These are phyloP conservation scores for Biscutella laevigata DNA, from an alignment of 441 rosid genomes.

Conservation along the genomic window DNA sequence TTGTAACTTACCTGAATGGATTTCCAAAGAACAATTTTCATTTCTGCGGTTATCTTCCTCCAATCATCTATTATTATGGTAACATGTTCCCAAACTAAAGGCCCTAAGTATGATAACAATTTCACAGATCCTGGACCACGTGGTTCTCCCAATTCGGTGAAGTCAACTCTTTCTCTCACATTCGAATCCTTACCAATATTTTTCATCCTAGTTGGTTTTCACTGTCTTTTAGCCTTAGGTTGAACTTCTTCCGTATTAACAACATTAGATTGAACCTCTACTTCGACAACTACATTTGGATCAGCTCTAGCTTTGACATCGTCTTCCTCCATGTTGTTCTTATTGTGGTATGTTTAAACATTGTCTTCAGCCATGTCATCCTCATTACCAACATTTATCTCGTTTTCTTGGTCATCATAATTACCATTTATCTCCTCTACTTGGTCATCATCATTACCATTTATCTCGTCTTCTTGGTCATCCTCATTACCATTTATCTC, in stretches of 20 bases:
- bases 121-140: background rate
- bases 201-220: background rate
- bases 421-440: no score
- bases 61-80: background rate
- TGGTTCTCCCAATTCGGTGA: background rate
- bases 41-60: background rate
- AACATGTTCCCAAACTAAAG: conserved; percentile 2
- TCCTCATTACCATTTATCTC: no score
- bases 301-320: background rate
- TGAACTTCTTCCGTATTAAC: background rate
- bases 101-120: background rate
- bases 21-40: background rate
- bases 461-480: no score
- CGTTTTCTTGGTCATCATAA: no score
- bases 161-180: background rate
- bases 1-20: background rate
- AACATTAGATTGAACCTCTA: no score
- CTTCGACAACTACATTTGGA: background rate
- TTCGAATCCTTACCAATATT: background rate
- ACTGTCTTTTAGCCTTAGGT: background rate
- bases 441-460: no score
- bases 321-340: background rate
- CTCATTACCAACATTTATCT: no score
- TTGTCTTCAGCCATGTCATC: no score
- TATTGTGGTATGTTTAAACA: no score